These are phyloP conservation scores for Colletotrichum noveboracense DNA, from an alignment of 2,329 filamentous ascomycete species.

Conservation along the genomic window DNA sequence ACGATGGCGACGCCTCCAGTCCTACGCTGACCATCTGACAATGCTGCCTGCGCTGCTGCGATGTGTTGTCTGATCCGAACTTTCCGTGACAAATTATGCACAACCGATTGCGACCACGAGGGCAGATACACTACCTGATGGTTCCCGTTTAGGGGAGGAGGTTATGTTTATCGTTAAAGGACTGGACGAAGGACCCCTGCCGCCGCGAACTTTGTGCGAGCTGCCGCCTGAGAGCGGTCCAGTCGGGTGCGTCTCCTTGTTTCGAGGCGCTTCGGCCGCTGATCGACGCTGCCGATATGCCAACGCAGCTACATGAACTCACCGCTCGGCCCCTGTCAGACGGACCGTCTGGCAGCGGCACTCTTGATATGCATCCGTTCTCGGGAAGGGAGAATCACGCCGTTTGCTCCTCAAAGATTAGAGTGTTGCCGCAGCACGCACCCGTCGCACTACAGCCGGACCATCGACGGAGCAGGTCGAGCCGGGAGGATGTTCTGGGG, in stretches of 20 bases:
- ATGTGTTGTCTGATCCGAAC: background rate
- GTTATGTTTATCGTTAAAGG: background rate
- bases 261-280: background rate
- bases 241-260: background rate
- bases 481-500: background rate
- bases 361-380: background rate
- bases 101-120: background rate
- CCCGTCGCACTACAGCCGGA: background rate
- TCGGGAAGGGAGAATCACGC: background rate
- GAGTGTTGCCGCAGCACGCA: background rate
- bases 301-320: background rate
- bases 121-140: background rate
- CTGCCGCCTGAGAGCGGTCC: background rate
- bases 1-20: background rate
- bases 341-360: fast-evolving
- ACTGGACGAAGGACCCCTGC: background rate
- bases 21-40: background rate
- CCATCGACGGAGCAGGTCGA: background rate
- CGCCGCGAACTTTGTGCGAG: background rate
- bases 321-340: background rate
- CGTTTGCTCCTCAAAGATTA: background rate
- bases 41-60: fast-evolving
- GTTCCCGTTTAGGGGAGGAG: background rate
- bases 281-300: background rate
- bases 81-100: background rate